Conservation (phyloP, 2,329 filamentous ascomycete species). For the Thelonectria blattea region DNA sequence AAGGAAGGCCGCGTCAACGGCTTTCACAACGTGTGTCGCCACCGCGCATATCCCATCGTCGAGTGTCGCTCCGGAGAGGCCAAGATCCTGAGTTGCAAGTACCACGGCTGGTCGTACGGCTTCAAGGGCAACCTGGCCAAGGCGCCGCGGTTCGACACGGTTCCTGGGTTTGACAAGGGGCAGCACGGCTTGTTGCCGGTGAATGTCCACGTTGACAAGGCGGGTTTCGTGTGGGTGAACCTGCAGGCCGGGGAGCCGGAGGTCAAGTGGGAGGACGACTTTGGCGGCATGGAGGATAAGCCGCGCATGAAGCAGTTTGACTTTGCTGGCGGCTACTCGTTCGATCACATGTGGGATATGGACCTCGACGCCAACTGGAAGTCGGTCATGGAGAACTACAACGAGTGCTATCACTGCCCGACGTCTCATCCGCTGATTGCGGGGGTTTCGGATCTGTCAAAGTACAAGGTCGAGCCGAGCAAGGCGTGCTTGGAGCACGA, state of each 20-base stretch:
- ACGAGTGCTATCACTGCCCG: conserved; percentile 68
- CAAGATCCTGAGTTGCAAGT: conserved; percentile 62
- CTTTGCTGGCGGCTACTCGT: conserved; percentile 55
- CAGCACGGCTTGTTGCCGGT: conserved; percentile 61
- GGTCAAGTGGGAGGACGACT: conserved; percentile 57
- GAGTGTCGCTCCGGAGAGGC: conserved; percentile 54
- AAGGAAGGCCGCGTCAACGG: conserved; percentile 58
- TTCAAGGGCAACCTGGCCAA: conserved; percentile 64
- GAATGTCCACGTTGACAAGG: conserved; percentile 57
- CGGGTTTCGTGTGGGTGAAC: conserved; percentile 65
- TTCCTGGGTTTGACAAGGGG: conserved; percentile 60
- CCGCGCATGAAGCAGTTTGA: conserved; percentile 51
- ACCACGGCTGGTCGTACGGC: conserved; percentile 68
- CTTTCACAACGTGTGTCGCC: conserved; percentile 67
- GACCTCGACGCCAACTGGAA: conserved; percentile 65
- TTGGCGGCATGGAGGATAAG: conserved; percentile 53
- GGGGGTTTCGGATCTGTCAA: conserved; percentile 58
- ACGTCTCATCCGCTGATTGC: conserved; percentile 64
- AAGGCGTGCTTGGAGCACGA: conserved; percentile 54
- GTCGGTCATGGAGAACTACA: conserved; percentile 66
- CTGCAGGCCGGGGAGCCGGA: conserved; percentile 54
- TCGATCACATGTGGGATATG: conserved; percentile 64
- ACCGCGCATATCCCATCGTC: conserved; percentile 64
- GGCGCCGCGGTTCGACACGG: conserved; percentile 62
- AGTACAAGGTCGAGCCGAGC: conserved; percentile 57